phyloP scores from a whole-genome alignment of 2,329 filamentous ascomycete species.

The Tricladium varicosporioides region DNA sequence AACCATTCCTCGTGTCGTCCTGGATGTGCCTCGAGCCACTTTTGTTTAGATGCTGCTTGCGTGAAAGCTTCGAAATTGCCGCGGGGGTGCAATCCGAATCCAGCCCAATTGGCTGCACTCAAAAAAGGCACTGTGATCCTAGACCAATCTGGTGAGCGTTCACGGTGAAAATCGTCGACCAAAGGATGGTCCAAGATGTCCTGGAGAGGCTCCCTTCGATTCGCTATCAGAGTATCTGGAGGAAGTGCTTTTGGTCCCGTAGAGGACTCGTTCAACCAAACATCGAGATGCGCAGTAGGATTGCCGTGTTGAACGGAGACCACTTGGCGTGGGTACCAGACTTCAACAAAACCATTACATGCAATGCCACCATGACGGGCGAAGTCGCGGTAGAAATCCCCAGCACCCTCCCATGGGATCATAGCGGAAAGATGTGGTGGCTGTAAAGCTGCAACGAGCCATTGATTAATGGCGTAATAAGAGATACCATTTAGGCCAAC shows the following conservation, averaged over 20 bases:
- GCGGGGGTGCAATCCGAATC: background rate
- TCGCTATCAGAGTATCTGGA: no score
- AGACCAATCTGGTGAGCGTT: no score
- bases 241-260: no score
- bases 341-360: background rate
- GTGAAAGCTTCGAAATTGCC: background rate
- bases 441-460: conserved; percentile 24
- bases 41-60: background rate
- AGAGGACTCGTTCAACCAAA: no score
- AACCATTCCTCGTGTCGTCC: background rate
- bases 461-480: conserved; percentile 27
- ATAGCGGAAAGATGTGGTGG: conserved; percentile 18
- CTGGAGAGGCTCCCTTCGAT: background rate
- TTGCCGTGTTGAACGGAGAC: background rate
- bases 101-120: background rate
- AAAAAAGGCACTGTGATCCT: background rate
- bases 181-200: background rate
- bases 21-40: background rate
- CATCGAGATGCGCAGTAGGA: background rate
- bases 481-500: conserved; percentile 30
- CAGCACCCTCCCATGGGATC: conserved; percentile 20
- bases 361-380: conserved; percentile 14
- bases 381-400: conserved; percentile 18
- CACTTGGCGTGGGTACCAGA: background rate
- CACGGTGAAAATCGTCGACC: no score